A percentile compares a stretch with the other conserved stretches of the same genome.
These are phyloP conservation scores for Saccharomycopsis hybrid DNA, from an alignment of 1,139 yeast genomes.

Conservation along the genomic window DNA sequence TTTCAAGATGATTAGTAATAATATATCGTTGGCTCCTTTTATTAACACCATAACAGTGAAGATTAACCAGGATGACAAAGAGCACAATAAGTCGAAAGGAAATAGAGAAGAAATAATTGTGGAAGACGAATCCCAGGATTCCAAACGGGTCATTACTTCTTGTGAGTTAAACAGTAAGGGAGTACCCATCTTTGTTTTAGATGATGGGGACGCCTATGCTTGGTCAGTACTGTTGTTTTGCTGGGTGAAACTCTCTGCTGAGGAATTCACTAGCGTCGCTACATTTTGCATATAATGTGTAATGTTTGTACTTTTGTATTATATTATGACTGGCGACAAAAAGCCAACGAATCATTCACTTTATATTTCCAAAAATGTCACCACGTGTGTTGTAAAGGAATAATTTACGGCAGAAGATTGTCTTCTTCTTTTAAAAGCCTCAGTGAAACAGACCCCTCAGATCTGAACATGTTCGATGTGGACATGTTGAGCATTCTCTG, in stretches of 20 bases:
- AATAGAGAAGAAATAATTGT: neutral
- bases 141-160: conserved; percentile 7
- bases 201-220: conserved; percentile 10
- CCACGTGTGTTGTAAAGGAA: too few relatives aligned
- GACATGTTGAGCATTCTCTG: too few relatives aligned
- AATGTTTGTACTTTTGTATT: too few relatives aligned
- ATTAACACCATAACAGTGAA: conserved; percentile 29
- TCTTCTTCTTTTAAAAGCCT: too few relatives aligned
- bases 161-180: conserved; percentile 16
- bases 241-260: conserved; percentile 10
- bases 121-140: neutral
- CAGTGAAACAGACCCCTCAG: too few relatives aligned
- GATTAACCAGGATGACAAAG: neutral
- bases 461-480: too few relatives aligned
- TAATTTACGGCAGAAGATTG: too few relatives aligned
- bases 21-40: conserved; percentile 47
- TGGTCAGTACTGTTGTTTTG: conserved; percentile 15
- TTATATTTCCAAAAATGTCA: too few relatives aligned
- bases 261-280: too few relatives aligned
- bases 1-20: conserved; percentile 33
- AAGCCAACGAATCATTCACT: too few relatives aligned
- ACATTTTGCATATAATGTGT: too few relatives aligned
- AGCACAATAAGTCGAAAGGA: neutral
- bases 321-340: too few relatives aligned
- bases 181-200: conserved; percentile 8